Conservation (phyloP, 345 rosid genomes). For the Arabidopsis suecica region DNA sequence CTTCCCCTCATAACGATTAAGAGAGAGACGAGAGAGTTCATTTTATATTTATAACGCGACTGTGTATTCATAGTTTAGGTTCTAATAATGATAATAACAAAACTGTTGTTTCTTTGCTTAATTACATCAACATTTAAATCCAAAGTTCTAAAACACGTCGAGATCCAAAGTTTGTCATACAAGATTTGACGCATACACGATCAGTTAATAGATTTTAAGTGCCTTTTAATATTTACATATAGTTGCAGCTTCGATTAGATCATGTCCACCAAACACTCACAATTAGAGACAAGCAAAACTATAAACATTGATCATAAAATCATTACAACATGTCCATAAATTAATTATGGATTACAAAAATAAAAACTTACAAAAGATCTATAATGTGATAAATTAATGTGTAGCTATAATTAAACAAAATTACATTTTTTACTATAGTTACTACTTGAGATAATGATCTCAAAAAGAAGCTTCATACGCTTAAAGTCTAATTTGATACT, state of each 20-base stretch:
- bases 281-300: neutral
- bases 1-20: constrained; percentile 5
- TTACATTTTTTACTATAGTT: constrained; percentile 13
- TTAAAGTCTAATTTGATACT: constrained; percentile 16
- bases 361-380: constrained; percentile 22
- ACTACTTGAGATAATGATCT: constrained; percentile 16
- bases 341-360: constrained; percentile 20
- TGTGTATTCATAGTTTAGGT: constrained; percentile 24
- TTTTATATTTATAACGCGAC: neutral
- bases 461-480: constrained; percentile 10
- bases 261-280: neutral
- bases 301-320: constrained; percentile 2
- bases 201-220: neutral
- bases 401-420: constrained; percentile 35
- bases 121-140: neutral
- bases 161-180: neutral
- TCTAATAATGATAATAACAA: constrained; percentile 5
- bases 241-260: neutral
- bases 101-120: constrained; percentile 13
- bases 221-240: neutral
- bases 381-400: constrained; percentile 15
- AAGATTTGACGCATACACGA: neutral
- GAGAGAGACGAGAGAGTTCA: constrained; percentile 22
- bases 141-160: neutral
- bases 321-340: constrained; percentile 28